Percentiles rank a stretch among this genome's conserved stretches.
Conservation (phyloP, 768 basidiomycete species). For the Termitomyces bulborhizus region DNA sequence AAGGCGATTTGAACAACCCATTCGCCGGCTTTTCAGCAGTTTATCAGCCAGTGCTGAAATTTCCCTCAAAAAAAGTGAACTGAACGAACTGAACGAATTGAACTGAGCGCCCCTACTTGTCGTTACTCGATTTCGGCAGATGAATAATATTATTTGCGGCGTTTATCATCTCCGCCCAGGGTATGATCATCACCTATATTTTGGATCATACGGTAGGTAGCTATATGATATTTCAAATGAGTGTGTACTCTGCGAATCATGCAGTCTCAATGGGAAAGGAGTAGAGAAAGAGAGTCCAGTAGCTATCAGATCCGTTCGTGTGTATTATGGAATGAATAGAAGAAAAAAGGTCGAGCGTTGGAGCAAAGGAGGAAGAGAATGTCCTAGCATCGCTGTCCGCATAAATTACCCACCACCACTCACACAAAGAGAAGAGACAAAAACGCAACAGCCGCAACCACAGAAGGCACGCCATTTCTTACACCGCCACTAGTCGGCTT, state of each 20-base stretch:
- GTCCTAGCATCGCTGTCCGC: background rate
- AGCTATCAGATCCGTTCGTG: background rate
- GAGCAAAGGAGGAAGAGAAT: background rate
- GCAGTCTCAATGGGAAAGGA: background rate
- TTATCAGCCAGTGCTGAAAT: too few species aligned
- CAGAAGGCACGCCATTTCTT: background rate
- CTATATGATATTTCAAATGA: background rate
- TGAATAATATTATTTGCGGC: too few species aligned
- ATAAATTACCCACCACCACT: background rate
- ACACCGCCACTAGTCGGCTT: constrained; percentile 1
- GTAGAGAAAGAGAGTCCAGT: background rate
- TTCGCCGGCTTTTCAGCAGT: too few species aligned
- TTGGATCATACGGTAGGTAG: background rate
- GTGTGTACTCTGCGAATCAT: background rate
- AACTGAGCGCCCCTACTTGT: too few species aligned
- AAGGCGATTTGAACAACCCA: too few species aligned
- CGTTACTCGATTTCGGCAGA: too few species aligned
- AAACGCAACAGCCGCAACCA: background rate
- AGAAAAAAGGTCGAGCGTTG: background rate
- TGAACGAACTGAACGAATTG: too few species aligned
- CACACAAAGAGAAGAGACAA: background rate
- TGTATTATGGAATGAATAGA: background rate
- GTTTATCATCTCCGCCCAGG: too few species aligned
- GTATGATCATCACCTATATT: background rate
- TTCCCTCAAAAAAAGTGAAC: too few species aligned